Percentiles rank a stretch among this genome's conserved stretches.
Conservation (phyloP, 192 early-diverging fungal species). For the Coemansia sp. region DNA sequence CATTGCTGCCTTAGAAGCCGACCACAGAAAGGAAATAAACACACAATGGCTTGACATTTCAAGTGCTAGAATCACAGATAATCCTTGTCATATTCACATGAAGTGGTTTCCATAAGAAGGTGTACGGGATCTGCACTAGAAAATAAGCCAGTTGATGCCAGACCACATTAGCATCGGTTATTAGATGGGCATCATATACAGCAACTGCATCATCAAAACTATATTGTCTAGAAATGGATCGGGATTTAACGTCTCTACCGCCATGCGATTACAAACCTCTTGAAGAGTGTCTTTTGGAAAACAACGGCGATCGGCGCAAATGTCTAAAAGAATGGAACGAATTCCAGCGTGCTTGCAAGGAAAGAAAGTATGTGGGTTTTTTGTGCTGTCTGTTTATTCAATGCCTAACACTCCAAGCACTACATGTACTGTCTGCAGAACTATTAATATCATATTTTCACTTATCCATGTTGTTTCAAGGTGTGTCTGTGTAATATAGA, state of each 20-base stretch:
- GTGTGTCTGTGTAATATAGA: not conserved
- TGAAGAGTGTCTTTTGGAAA: constrained; percentile 57
- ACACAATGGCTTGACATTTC: no score
- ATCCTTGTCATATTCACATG: not conserved
- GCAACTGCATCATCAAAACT: not conserved
- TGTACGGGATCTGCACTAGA: not conserved
- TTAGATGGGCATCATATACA: not conserved
- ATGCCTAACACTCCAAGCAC: not conserved
- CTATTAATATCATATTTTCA: no score
- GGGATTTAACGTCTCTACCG: not conserved
- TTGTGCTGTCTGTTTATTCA: not conserved
- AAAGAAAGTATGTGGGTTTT: constrained; percentile 39
- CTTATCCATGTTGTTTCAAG: no score
- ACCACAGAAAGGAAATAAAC: no score
- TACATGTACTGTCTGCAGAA: not conserved
- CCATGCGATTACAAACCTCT: constrained; percentile 62
- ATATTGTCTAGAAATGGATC: not conserved
- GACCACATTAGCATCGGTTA: not conserved
- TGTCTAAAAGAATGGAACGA: constrained; percentile 66
- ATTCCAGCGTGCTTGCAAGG: constrained; percentile 59
- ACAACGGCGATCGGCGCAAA: constrained; percentile 62
- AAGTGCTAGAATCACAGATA: no score
- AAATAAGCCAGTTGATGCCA: no score
- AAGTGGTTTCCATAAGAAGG: not conserved
- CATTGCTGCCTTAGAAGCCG: no score